A percentile compares a stretch with the other conserved stretches of the same genome.
These are phyloP conservation scores for Oxyria digyna DNA, from an alignment of 148 eudicot species.

Conservation along the genomic window DNA sequence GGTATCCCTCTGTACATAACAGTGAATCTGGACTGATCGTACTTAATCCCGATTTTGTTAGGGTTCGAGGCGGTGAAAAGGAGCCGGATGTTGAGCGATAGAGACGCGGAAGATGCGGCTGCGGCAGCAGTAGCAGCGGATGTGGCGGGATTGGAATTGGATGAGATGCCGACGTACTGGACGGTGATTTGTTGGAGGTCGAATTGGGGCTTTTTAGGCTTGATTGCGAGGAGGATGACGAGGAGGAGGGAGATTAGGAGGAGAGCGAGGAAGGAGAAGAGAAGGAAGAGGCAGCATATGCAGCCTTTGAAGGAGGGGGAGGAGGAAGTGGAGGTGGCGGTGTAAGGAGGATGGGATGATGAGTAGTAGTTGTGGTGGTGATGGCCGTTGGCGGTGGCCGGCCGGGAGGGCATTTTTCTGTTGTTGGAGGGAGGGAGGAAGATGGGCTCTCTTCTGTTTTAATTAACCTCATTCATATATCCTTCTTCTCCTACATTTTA, in stretches of 20 bases:
- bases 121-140: constrained; percentile 22
- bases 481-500: background rate
- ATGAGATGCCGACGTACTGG: constrained; percentile 52
- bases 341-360: constrained; percentile 13
- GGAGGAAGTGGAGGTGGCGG: constrained; percentile 34
- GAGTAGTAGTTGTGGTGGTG: constrained; percentile 29
- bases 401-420: constrained; percentile 1
- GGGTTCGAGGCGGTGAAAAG: constrained; percentile 69
- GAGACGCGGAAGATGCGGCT: constrained; percentile 17
- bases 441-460: background rate
- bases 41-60: constrained; percentile 84
- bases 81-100: constrained; percentile 40
- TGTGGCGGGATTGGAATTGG: constrained; percentile 16
- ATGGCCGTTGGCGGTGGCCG: constrained; percentile 2
- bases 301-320: constrained; percentile 74
- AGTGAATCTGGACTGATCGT: constrained; percentile 60
- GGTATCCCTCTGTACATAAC: constrained; percentile 81
- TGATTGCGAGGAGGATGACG: constrained; percentile 62
- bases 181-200: constrained; percentile 73
- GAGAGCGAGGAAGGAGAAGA: constrained; percentile 66
- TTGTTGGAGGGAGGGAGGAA: background rate
- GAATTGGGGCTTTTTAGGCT: constrained; percentile 81
- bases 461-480: background rate
- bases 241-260: constrained; percentile 58
- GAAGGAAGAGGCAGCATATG: constrained; percentile 85